Evolutionary conservation across 768 basidiomycete species (phyloP).

Genomic region (Hericium erinaceus): DNA sequence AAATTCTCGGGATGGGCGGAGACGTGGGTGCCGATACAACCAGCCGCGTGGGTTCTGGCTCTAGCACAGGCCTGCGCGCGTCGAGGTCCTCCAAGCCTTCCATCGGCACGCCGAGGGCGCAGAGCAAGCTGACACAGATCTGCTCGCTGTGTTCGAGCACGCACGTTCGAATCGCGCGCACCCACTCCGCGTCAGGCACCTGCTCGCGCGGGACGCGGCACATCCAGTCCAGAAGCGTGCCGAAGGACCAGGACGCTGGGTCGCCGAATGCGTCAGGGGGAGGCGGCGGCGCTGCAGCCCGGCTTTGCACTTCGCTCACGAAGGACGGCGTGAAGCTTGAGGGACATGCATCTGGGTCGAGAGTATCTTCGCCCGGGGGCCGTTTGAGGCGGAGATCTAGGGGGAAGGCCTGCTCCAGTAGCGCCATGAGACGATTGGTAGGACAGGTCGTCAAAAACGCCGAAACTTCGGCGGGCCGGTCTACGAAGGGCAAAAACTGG

Average conservation of each 20-base stretch:
- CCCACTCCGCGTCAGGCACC: constrained; percentile 10
- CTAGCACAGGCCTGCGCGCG: not conserved
- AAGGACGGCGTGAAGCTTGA: not conserved
- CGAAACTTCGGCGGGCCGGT: constrained; percentile 12
- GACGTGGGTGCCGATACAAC: not conserved
- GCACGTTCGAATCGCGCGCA: constrained; percentile 10
- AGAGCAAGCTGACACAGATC: constrained; percentile 12
- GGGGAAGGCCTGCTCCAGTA: constrained; percentile 15
- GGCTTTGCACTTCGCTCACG: not conserved
- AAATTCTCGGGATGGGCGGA: not conserved
- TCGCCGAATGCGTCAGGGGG: not conserved
- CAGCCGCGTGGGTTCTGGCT: not conserved
- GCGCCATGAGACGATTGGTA: constrained; percentile 14
- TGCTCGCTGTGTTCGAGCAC: constrained; percentile 15
- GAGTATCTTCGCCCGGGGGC: not conserved
- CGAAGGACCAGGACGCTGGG: constrained; percentile 11
- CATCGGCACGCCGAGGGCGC: constrained; percentile 15
- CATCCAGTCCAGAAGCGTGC: constrained; percentile 15
- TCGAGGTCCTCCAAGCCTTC: constrained; percentile 12
- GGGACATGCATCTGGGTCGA: not conserved
- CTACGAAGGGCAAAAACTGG: constrained; percentile 14
- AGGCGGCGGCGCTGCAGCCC: not conserved
- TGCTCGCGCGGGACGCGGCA: constrained; percentile 6
- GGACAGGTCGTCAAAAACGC: constrained; percentile 13
- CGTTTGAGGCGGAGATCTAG: constrained; percentile 5